These are phyloP conservation scores for Amniculicola lignicola DNA, from an alignment of 495 filamentous ascomycete species.

Conservation along the genomic window DNA sequence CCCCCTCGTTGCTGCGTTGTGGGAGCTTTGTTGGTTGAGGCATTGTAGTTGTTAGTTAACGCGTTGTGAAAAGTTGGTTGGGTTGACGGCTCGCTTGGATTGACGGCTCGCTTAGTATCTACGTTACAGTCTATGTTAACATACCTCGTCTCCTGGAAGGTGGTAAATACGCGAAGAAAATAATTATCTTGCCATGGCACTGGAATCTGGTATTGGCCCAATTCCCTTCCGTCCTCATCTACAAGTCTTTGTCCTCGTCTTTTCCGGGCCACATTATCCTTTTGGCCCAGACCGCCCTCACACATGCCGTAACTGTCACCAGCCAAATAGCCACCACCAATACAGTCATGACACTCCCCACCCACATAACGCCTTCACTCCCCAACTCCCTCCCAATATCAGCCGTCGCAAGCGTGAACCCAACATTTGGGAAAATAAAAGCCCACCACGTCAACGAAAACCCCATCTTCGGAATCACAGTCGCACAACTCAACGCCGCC, in stretches of 20 bases:
- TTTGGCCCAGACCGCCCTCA: conserved; percentile 44
- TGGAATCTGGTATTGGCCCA: no score
- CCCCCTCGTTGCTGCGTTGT: no score
- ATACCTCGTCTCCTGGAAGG: no score
- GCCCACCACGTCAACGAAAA: conserved; percentile 58
- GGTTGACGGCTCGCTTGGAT: no score
- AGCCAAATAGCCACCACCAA: conserved; percentile 56
- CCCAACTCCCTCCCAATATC: conserved; percentile 45
- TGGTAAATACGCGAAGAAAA: no score
- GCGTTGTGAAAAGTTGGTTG: no score
- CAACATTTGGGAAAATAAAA: conserved; percentile 59
- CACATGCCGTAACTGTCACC: conserved; percentile 51
- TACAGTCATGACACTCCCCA: conserved; percentile 53
- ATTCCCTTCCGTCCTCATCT: neutral
- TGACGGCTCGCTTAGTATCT: no score
- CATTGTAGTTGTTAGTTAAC: no score
- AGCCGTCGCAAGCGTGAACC: conserved; percentile 48
- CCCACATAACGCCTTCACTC: conserved; percentile 47
- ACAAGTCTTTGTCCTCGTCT: conserved; percentile 31
- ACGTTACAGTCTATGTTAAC: no score
- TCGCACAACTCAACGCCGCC: conserved; percentile 53
- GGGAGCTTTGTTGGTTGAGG: no score
- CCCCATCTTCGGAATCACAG: conserved; percentile 49
- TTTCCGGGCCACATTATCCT: conserved; percentile 24
- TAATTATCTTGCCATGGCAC: no score